A percentile compares a stretch with the other conserved stretches of the same genome.
Evolutionary conservation across 192 early-diverging fungal species (phyloP).

Genomic region (Paraglomus brasilianum): DNA sequence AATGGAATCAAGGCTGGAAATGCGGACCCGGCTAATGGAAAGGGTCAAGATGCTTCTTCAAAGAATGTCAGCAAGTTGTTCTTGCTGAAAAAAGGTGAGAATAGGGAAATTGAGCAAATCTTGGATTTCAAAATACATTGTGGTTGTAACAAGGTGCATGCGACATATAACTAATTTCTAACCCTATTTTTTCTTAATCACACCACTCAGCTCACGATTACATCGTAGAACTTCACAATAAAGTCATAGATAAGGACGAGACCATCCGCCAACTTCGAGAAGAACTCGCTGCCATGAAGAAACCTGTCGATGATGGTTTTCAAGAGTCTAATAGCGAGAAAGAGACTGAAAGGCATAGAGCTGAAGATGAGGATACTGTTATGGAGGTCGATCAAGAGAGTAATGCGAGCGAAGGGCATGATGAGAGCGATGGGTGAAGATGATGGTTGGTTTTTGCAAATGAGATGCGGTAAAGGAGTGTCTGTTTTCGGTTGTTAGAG

Average conservation of each 20-base stretch:
- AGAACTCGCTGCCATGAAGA: not conserved
- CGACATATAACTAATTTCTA: not conserved
- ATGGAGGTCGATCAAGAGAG: not conserved
- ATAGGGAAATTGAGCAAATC: not conserved
- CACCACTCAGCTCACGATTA: constrained; percentile 18
- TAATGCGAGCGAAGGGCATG: too few species aligned
- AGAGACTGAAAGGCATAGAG: not conserved
- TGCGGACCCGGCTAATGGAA: not conserved
- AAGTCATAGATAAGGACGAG: constrained; percentile 15
- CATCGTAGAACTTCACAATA: constrained; percentile 28
- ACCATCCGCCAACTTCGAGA: constrained; percentile 4
- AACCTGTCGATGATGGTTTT: too few species aligned
- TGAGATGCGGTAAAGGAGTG: too few species aligned
- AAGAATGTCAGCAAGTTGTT: constrained; percentile 29
- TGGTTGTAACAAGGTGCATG: not conserved
- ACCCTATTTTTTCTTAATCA: not conserved
- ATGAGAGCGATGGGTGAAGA: too few species aligned
- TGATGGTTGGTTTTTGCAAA: too few species aligned
- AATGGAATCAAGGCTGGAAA: not conserved
- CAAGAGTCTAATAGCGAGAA: constrained; percentile 5
- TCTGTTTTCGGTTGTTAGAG: too few species aligned
- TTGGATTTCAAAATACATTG: not conserved
- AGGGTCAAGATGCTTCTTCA: constrained; percentile 4
- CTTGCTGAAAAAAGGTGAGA: constrained; percentile 28
- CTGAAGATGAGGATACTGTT: not conserved